Evolutionary conservation across 2,329 filamentous ascomycete species (phyloP).

Genomic region (Beauveria pseudobassiana): DNA sequence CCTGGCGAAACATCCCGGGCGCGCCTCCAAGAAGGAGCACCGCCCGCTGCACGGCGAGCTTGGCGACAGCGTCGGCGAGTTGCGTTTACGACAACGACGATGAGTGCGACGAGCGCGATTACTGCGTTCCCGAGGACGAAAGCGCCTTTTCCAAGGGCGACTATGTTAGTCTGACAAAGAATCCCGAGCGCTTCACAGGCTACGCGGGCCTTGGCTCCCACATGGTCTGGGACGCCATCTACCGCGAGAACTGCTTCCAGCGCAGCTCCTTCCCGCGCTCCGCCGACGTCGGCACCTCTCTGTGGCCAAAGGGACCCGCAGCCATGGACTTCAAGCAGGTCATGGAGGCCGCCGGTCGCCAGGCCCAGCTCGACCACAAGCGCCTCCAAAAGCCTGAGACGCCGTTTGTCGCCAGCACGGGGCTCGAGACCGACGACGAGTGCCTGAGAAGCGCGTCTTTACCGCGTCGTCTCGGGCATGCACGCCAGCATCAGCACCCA

Average conservation of each 20-base stretch:
- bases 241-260: slow-evolving; percentile 93
- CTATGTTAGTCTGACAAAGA: slow-evolving; percentile 89
- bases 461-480: slow-evolving; percentile 93
- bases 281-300: slow-evolving; percentile 42
- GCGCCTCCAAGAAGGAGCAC: slow-evolving; percentile 62
- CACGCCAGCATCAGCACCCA: slow-evolving; percentile 96
- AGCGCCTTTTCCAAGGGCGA: slow-evolving; percentile 80
- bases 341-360: slow-evolving; percentile 50
- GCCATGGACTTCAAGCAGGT: slow-evolving; percentile 55
- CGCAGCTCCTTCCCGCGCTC: slow-evolving; percentile 56
- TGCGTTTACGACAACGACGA: slow-evolving; percentile 97
- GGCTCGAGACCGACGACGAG: slow-evolving; percentile 76
- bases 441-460: slow-evolving; percentile 99
- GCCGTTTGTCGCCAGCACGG: slow-evolving; percentile 54
- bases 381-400: slow-evolving; percentile 39
- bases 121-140: slow-evolving; percentile 94
- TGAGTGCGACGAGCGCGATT: slow-evolving; percentile 93
- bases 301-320: slow-evolving; percentile 41
- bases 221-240: slow-evolving; percentile 95
- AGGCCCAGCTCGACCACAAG: slow-evolving; percentile 52
- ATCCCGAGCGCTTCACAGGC: slow-evolving; percentile 92
- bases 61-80: slow-evolving; percentile 81
- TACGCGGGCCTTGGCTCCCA: slow-evolving; percentile 78
- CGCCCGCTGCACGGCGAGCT: slow-evolving; percentile 74
- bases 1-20: slow-evolving; percentile 79